A percentile compares a stretch with the other conserved stretches of the same genome.
These are phyloP conservation scores for Fraxinus paxiana DNA, from an alignment of 305 asterid species.

Conservation along the genomic window DNA sequence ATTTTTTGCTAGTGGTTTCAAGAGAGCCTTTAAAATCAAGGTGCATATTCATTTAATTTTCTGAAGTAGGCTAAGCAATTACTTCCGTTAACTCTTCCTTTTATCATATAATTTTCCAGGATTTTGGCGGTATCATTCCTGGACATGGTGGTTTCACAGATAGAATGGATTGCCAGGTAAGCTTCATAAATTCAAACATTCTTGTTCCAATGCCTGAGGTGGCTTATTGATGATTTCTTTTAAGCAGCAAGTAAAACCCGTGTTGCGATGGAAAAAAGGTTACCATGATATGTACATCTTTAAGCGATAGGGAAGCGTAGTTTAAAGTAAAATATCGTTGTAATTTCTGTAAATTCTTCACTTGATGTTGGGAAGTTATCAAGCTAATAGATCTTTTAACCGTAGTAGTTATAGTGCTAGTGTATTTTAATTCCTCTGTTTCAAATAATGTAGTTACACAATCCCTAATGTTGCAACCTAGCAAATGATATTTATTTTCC, in stretches of 20 bases:
- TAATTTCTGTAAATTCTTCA: not conserved
- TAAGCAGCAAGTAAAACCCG: not conserved
- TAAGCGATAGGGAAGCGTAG: not conserved
- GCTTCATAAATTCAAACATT: not conserved
- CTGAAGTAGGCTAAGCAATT: not conserved
- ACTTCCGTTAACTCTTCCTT: not conserved
- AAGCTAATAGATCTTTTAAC: not conserved
- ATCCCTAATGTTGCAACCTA: not conserved
- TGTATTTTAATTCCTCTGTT: not conserved
- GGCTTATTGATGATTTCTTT: not conserved
- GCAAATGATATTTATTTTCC: not conserved
- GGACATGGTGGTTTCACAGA: slow-evolving; percentile 96
- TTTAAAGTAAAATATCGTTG: not conserved
- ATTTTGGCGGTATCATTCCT: slow-evolving; percentile 88
- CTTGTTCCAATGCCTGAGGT: not conserved
- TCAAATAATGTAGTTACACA: not conserved
- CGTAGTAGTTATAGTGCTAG: not conserved
- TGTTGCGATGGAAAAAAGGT: not conserved
- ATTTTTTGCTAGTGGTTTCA: slow-evolving; percentile 88
- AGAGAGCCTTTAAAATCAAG: slow-evolving; percentile 91
- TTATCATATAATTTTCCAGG: slow-evolving; percentile 34
- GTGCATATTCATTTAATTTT: slow-evolving; percentile 18
- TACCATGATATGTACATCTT: not conserved
- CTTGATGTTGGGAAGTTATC: not conserved
- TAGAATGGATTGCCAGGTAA: slow-evolving; percentile 94